Conservation (phyloP, 179 eudicot genomes). For the Patellifolia procumbens region DNA sequence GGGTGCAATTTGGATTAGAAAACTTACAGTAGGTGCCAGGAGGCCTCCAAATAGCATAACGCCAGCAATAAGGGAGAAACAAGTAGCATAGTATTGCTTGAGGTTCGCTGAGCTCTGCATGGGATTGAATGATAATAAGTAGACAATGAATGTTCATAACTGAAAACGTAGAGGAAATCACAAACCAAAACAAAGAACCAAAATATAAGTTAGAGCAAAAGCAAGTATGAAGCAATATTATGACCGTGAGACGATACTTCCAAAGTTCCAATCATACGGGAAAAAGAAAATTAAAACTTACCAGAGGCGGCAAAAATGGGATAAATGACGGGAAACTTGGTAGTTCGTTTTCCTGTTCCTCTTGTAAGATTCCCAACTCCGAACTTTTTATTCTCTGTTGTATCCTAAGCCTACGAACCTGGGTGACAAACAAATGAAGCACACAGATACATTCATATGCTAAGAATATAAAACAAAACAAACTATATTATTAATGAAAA, state of each 20-base stretch:
- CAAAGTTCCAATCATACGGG: not conserved
- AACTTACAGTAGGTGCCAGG: conserved; percentile 80
- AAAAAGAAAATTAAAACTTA: conserved; percentile 26
- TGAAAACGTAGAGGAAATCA: not conserved
- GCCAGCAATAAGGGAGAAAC: conserved; percentile 79
- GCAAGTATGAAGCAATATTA: not conserved
- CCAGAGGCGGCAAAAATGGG: conserved; percentile 96
- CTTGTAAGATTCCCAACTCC: conserved; percentile 68
- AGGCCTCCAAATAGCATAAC: conserved; percentile 83
- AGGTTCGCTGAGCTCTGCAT: conserved; percentile 74
- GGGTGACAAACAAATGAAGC: conserved; percentile 19
- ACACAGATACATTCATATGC: not conserved
- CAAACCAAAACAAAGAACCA: not conserved
- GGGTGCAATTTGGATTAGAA: not conserved
- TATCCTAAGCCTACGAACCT: conserved; percentile 93
- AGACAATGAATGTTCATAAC: not conserved
- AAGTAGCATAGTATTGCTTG: conserved; percentile 76
- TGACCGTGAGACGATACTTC: not conserved
- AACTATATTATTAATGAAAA: not conserved
- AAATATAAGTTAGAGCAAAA: conserved; percentile 9
- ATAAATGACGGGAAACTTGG: conserved; percentile 92
- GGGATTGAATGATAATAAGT: conserved; percentile 25
- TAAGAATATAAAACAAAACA: not conserved
- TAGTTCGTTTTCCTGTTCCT: conserved; percentile 80
- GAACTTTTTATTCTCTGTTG: conserved; percentile 83